Evolutionary conservation across 2,329 filamentous ascomycete species (phyloP), one percentile per base, ranked within the genome.

Genomic region (Tympanopsis confertula): DNA sequence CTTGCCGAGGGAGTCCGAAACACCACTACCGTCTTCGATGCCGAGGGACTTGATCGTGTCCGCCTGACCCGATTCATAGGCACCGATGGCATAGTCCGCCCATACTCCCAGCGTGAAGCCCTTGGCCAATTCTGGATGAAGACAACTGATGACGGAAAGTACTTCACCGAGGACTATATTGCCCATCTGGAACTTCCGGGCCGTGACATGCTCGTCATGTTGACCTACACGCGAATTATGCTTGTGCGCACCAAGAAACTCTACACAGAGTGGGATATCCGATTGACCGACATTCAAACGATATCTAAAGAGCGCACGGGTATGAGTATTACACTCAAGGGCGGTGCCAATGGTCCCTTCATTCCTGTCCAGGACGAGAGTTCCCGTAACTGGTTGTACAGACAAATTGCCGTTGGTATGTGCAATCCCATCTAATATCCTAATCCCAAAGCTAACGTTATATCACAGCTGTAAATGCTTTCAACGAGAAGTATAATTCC

Each of bases 81-180:
- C 13, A 76, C 80, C 30, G 89, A 98, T 55, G 91, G 91, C 29
- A 85, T 98, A 42, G 88, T 98, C 22, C 82, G 89, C 3, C 88
- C 91, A 0, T 98, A 94, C 66, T 88, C 81, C 39, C 85, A 94
- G 54, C 85, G 91, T 35, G 91, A 98, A 66, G 88, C 91, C 0
- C 77, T 98, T 3, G 91, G 91, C 1, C 91, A 98, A 57, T 95
- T 86, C 66, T 98, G 91, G 93, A 78, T 98, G 45, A 98, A 98
- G 69, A 94, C 94, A 41, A 78, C 94, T 10, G 91, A 98, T 61
- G 91, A 95, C 46, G 91, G 91, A 43, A 91, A 88, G 57, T 96
- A 89, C 68, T 98, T 98, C 72, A 82, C 94, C 61, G 91, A 98
- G 59, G 75, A 86, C 54, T 98, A 98, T 63, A 91, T 98, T 56